Evolutionary conservation across 495 filamentous ascomycete species (phyloP).

Genomic region (Aspergillus sparsus): DNA sequence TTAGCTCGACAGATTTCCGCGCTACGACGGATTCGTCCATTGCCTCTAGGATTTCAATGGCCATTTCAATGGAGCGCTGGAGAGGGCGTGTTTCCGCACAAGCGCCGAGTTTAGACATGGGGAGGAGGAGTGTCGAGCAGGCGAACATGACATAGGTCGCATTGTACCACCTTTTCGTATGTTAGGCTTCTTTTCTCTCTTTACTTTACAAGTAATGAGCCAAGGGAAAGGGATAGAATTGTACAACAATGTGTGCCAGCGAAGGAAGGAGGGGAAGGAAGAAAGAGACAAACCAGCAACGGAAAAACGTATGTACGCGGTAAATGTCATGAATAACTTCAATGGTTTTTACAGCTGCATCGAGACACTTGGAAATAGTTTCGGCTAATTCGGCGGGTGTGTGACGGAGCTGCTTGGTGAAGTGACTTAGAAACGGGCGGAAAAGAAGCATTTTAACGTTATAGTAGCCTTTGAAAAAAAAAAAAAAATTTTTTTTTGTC

Average conservation of each 20-base stretch:
- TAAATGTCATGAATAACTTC: constrained; percentile 46
- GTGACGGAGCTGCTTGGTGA: constrained; percentile 38
- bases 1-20: constrained; percentile 42
- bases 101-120: constrained; percentile 40
- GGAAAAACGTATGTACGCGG: constrained; percentile 44
- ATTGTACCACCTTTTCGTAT: constrained; percentile 43
- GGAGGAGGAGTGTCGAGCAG: constrained; percentile 43
- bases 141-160: constrained; percentile 49
- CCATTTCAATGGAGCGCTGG: constrained; percentile 38
- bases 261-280: neutral
- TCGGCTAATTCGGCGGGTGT: constrained; percentile 35
- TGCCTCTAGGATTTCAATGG: constrained; percentile 44
- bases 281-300: constrained; percentile 37
- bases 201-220: neutral
- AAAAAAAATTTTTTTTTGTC: too few relatives aligned
- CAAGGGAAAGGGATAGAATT: neutral
- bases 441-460: constrained; percentile 47
- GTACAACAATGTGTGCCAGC: too few relatives aligned
- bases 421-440: constrained; percentile 42
- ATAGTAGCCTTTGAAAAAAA: constrained; percentile 44
- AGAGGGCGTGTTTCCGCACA: constrained; percentile 36
- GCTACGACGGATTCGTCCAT: constrained; percentile 48
- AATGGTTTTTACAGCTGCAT: constrained; percentile 43
- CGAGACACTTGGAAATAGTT: constrained; percentile 40
- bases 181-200: neutral